Conservation (phyloP, 2,329 filamentous ascomycete genomes). For the Blastomyces percursus region DNA sequence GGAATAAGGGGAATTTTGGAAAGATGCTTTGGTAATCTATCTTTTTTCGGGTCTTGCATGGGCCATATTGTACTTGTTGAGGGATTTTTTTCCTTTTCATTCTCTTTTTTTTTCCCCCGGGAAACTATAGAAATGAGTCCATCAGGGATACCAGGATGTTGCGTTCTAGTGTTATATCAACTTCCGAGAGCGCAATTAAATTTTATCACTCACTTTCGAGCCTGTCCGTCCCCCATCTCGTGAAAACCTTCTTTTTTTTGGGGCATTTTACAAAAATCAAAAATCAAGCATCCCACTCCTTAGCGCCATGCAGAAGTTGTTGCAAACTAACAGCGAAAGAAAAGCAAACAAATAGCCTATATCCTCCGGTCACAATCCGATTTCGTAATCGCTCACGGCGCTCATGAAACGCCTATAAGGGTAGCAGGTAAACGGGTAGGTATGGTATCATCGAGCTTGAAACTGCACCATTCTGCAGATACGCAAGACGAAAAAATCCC, state of each 20-base stretch:
- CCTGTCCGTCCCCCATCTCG: not conserved
- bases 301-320: conserved; percentile 14
- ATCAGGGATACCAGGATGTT: not conserved
- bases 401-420: not conserved
- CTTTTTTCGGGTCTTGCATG: not conserved
- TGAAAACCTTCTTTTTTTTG: not conserved
- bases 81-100: not conserved
- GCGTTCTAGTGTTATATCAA: too few species aligned
- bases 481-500: not conserved
- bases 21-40: not conserved
- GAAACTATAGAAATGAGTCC: not conserved
- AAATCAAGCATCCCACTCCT: conserved; percentile 15
- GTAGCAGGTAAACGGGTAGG: not conserved
- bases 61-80: not conserved
- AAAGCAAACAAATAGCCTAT: not conserved
- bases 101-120: not conserved
- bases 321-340: not conserved
- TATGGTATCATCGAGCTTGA: conserved; percentile 62
- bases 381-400: not conserved
- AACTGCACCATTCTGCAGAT: conserved; percentile 86
- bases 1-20: conserved; percentile 3
- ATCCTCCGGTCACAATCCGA: not conserved
- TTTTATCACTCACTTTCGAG: not conserved
- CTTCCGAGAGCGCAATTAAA: not conserved
- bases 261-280: not conserved